Base-by-base conservation (phyloP, 1,284 basidiomycete species). In the Tremellales sp. region DNA sequence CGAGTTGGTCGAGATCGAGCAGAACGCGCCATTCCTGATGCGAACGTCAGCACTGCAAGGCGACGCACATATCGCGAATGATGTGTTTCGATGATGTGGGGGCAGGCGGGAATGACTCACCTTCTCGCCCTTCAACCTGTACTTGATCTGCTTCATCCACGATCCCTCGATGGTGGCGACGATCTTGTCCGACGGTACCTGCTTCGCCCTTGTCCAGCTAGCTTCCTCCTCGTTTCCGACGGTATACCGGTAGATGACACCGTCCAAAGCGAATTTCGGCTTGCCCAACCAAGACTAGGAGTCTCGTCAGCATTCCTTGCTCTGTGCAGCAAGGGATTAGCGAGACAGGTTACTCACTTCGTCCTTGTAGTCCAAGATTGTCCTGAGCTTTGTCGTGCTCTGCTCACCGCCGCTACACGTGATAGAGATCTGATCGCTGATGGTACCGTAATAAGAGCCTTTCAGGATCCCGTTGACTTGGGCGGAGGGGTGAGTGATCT, bases 361-460 rank as follows among this genome's bases (percentile, higher is more conserved):
- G 65, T 98, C 94, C 75, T 92, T 92, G 77, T 96, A 97, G 63
- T 94, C 90, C 50, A 96, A 81, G 52, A 98, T 81, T 6, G 89
- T 80, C 47, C 92, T 80, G 61, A 90, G 82, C 60, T 80, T 81
- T 49, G 67, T 70, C 33, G 79, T 75, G 17, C 79, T 80, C 17
- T 80, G 77, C 52, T 79, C 78, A 5, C 83, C 83, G 5, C 85
- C 85, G 12, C 79, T 79, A 66, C 88, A 91, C 17, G 89, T 94
- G 63, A 97, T 82, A 56, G 86, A 82, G 2, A 86, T 85, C 55
- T 84, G 80, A 57, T 74, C 71, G 39, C 62, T 65, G 57, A 73
- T 72, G 0, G 91, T 96, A 35, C 90, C 84, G 67, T 97, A 97
- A 72, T 94, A 75, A 23, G 64, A 51, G 0, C 74, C 74, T 55